phyloP scores from a whole-genome alignment of 2,329 filamentous ascomycete genomes.

The Diaporthe helianthi region DNA sequence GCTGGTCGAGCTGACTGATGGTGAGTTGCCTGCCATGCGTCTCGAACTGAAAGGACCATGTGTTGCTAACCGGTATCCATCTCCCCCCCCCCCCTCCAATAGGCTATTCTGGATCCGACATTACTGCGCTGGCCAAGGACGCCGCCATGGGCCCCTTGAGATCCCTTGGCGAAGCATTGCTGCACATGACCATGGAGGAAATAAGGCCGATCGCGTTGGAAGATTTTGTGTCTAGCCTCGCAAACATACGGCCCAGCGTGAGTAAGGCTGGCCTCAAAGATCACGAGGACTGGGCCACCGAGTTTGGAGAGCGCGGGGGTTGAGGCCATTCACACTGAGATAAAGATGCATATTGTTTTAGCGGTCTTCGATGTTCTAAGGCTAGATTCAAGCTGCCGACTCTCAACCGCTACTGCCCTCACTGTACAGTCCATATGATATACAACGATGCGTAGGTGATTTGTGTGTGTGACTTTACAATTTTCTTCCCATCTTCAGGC shows the following conservation, averaged over 20 bases:
- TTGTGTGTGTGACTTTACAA: slow-evolving; percentile 3
- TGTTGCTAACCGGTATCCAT: slow-evolving; percentile 27
- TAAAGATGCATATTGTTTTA: not conserved
- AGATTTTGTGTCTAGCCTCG: slow-evolving; percentile 86
- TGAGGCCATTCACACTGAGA: slow-evolving; percentile 46
- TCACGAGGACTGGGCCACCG: slow-evolving; percentile 92
- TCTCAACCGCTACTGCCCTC: not conserved
- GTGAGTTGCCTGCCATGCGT: slow-evolving; percentile 55
- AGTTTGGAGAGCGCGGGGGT: slow-evolving; percentile 91
- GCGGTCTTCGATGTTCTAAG: not conserved
- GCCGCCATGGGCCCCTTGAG: slow-evolving; percentile 96
- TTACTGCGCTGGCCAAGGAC: slow-evolving; percentile 95
- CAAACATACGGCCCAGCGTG: slow-evolving; percentile 88
- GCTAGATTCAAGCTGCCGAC: not conserved
- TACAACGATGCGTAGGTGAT: not conserved
- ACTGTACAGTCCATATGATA: not conserved
- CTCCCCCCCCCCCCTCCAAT: too few relatives aligned
- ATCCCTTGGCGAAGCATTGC: slow-evolving; percentile 85
- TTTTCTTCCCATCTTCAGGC: not conserved
- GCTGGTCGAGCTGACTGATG: slow-evolving; percentile 83
- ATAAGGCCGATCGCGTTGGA: slow-evolving; percentile 83
- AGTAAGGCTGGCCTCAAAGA: slow-evolving; percentile 82
- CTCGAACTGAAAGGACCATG: accelerated
- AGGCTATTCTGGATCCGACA: slow-evolving; percentile 98
- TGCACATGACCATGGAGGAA: slow-evolving; percentile 92